These are phyloP conservation scores for Cyclotella cryptica DNA, from an alignment of 108 stramenopile genomes.

Conservation along the genomic window DNA sequence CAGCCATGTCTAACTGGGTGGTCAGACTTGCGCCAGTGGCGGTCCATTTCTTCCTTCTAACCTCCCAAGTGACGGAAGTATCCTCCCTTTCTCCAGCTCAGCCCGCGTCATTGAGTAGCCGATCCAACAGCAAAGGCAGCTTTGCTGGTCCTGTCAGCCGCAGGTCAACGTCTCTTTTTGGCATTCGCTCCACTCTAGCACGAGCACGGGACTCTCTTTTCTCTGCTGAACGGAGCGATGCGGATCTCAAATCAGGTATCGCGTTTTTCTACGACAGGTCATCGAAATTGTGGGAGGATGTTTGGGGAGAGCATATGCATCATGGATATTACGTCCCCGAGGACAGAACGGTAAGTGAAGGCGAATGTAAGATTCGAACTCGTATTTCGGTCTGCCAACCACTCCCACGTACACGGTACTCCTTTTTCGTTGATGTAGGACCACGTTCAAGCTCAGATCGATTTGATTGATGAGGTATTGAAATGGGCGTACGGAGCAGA, in stretches of 20 bases:
- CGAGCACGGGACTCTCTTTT: slow-evolving; percentile 75
- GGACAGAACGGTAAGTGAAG: slow-evolving; percentile 62
- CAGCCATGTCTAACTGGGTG: neutral
- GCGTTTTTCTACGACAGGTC: slow-evolving; percentile 95
- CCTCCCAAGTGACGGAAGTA: neutral
- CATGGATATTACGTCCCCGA: slow-evolving; percentile 89
- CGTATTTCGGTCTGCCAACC: neutral
- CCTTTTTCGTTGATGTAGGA: slow-evolving; percentile 29
- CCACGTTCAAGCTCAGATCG: slow-evolving; percentile 87
- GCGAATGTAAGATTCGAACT: neutral
- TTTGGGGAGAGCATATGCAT: slow-evolving; percentile 95
- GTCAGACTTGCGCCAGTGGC: neutral
- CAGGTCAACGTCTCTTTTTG: slow-evolving; percentile 32
- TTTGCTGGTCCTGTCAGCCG: neutral
- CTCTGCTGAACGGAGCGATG: slow-evolving; percentile 71
- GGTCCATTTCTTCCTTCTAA: slow-evolving; percentile 4
- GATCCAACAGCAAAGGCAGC: neutral
- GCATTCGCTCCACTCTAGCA: slow-evolving; percentile 38
- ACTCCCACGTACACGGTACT: neutral
- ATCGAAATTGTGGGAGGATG: slow-evolving; percentile 93
- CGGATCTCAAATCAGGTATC: slow-evolving; percentile 94
- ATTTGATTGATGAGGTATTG: slow-evolving; percentile 93
- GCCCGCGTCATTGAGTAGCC: neutral
- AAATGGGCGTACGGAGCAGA: slow-evolving; percentile 80
- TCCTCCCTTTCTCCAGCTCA: slow-evolving; percentile 3